These are phyloP conservation scores for Bondarzewia mesenterica DNA, from an alignment of 1,284 basidiomycete genomes.

Conservation along the genomic window DNA sequence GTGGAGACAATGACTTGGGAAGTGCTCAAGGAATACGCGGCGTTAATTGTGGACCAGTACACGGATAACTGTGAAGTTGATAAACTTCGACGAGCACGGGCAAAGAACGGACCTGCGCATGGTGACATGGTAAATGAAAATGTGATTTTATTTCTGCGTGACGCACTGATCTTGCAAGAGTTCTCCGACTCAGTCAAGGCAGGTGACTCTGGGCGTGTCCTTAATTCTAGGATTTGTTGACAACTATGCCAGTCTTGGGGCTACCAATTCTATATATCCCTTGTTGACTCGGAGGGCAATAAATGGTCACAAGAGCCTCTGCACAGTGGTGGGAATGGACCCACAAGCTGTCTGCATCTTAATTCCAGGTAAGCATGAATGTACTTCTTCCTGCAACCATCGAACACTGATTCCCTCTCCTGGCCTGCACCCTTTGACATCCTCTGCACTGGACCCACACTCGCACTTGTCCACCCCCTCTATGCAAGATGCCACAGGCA, in stretches of 20 bases:
- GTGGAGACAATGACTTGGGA: slow-evolving; percentile 13
- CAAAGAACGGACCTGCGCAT: background rate
- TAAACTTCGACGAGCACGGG: slow-evolving; percentile 14
- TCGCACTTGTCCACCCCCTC: background rate
- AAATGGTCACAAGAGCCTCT: slow-evolving; percentile 49
- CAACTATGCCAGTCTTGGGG: no score
- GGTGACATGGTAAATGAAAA: slow-evolving; percentile 32
- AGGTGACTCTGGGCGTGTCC: slow-evolving; percentile 28
- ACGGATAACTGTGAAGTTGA: background rate
- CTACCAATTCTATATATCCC: no score
- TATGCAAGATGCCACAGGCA: background rate
- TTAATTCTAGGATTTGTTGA: slow-evolving; percentile 10
- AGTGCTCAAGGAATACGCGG: slow-evolving; percentile 2
- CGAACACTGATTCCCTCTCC: background rate
- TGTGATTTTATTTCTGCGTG: slow-evolving; percentile 25
- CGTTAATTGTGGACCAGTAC: slow-evolving; percentile 1
- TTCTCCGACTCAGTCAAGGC: slow-evolving; percentile 27
- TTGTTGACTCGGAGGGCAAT: no score
- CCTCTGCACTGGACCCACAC: slow-evolving; percentile 1
- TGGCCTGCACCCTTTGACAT: no score
- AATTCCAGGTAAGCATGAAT: no score
- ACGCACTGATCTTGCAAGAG: slow-evolving; percentile 26
- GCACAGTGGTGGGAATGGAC: slow-evolving; percentile 34
- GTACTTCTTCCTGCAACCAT: background rate
- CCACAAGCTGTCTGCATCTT: slow-evolving; percentile 30